phyloP scores from a whole-genome alignment of 2,329 filamentous ascomycete species.

The Colletotrichum sp. region DNA sequence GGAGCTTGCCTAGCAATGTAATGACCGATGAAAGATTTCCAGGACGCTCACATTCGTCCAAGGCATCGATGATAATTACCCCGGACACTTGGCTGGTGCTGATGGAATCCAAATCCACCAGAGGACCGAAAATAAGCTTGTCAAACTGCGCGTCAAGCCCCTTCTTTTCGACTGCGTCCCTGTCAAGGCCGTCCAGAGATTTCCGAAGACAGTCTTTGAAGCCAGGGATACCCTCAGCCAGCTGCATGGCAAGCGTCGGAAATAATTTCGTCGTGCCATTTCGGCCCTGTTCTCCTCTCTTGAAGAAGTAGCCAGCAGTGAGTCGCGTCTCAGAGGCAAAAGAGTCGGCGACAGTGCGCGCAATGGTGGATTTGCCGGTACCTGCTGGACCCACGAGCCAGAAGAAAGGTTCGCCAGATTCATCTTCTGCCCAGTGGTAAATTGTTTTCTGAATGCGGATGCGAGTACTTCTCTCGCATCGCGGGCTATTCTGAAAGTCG shows the following conservation, averaged over 20 bases:
- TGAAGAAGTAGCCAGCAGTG: slow-evolving; percentile 50
- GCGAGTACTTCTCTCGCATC: not conserved
- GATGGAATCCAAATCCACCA: not conserved
- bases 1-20: not conserved
- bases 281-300: slow-evolving; percentile 42
- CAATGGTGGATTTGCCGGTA: slow-evolving; percentile 44
- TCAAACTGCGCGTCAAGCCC: not conserved
- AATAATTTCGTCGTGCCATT: slow-evolving; percentile 27
- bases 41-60: not conserved
- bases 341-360: slow-evolving; percentile 32
- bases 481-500: not conserved
- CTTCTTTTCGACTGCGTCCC: not conserved
- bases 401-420: slow-evolving; percentile 25
- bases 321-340: slow-evolving; percentile 19
- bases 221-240: slow-evolving; percentile 33
- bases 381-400: slow-evolving; percentile 44
- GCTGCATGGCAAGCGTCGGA: slow-evolving; percentile 37
- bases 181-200: not conserved
- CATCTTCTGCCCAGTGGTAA: not conserved
- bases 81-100: not conserved
- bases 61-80: not conserved
- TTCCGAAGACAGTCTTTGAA: slow-evolving; percentile 19
- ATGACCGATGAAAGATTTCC: not conserved
- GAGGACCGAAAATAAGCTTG: not conserved
- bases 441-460: not conserved